Conservation (phyloP, 257 asterid genomes). For the Nicotiana attenuata region DNA sequence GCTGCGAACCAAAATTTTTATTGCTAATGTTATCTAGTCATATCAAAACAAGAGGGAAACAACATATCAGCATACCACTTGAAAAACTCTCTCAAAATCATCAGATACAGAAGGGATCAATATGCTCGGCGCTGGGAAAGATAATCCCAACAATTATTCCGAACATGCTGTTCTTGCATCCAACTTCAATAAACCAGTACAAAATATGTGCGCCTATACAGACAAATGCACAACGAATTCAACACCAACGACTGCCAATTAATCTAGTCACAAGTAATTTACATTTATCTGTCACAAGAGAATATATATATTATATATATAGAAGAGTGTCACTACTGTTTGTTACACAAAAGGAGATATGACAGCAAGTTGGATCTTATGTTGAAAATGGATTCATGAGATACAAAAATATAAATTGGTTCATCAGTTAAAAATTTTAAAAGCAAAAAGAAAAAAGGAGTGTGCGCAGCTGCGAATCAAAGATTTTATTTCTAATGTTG, state of each 20-base stretch:
- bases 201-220: too few relatives aligned
- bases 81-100: slow-evolving; percentile 1
- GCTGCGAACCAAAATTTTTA: neutral
- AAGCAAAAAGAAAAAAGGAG: neutral
- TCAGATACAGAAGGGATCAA: slow-evolving; percentile 21
- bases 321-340: too few relatives aligned
- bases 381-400: neutral
- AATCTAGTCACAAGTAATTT: too few relatives aligned
- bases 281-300: too few relatives aligned
- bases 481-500: neutral
- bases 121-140: slow-evolving; percentile 15
- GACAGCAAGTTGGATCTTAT: too few relatives aligned
- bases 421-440: neutral
- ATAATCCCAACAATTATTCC: too few relatives aligned
- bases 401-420: neutral
- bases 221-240: too few relatives aligned
- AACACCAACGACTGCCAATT: too few relatives aligned
- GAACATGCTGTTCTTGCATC: too few relatives aligned
- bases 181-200: too few relatives aligned
- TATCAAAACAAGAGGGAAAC: neutral
- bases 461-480: neutral
- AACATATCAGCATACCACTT: neutral
- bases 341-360: too few relatives aligned
- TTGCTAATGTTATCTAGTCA: neutral
- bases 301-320: too few relatives aligned